Evolutionary conservation across 257 asterid genomes (phyloP).

Genomic region (Nicotiana tomentosiformis): DNA sequence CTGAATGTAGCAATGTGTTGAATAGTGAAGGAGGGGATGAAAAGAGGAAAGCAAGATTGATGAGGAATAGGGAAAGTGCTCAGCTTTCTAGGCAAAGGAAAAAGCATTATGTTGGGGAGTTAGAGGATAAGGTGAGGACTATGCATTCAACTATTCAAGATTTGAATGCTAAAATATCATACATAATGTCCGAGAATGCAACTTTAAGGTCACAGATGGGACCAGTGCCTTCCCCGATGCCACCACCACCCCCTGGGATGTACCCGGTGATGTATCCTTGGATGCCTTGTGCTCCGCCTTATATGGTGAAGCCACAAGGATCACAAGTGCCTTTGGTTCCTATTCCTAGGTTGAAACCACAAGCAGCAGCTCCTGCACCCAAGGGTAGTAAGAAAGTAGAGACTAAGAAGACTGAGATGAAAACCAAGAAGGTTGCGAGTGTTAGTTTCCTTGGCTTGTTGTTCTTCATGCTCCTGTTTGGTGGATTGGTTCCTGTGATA

Average conservation of each 20-base stretch:
- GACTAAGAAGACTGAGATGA: constrained; percentile 51
- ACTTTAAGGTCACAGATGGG: constrained; percentile 51
- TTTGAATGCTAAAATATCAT: constrained; percentile 53
- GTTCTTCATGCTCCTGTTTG: constrained; percentile 58
- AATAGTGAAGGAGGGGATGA: constrained; percentile 56
- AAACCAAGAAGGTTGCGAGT: constrained; percentile 68
- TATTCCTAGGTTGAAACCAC: constrained; percentile 64
- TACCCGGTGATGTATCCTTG: constrained; percentile 72
- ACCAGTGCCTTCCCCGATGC: constrained; percentile 29
- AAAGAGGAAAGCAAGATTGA: constrained; percentile 52
- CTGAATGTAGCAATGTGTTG: constrained; percentile 12
- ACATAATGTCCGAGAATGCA: constrained; percentile 56
- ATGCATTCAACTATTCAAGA: constrained; percentile 76
- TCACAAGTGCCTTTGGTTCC: constrained; percentile 78
- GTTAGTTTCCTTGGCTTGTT: constrained; percentile 72
- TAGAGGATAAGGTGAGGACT: constrained; percentile 61
- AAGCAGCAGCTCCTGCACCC: constrained; percentile 37
- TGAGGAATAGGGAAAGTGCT: constrained; percentile 78
- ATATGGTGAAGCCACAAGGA: constrained; percentile 69
- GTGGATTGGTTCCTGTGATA: constrained; percentile 68
- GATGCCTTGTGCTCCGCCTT: constrained; percentile 69
- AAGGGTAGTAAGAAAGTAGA: constrained; percentile 43
- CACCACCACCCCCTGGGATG: constrained; percentile 60
- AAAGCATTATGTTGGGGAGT: constrained; percentile 68
- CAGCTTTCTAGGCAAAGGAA: constrained; percentile 69